Evolutionary conservation across 257 asterid species (phyloP).

Genomic region (Fraxinus pennsylvanica): DNA sequence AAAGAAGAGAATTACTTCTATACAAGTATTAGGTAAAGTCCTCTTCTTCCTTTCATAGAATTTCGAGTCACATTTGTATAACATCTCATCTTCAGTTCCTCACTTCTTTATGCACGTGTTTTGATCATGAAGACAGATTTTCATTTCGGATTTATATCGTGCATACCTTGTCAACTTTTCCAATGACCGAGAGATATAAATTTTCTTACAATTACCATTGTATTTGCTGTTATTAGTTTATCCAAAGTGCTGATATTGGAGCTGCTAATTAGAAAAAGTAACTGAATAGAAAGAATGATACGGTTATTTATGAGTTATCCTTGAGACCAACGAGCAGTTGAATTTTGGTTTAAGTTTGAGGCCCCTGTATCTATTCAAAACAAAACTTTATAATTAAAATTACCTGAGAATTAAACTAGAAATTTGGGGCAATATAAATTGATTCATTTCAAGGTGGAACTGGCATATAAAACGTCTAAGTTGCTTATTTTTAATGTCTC

Average conservation of each 20-base stretch:
- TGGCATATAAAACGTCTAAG: no score
- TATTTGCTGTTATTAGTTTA: background rate
- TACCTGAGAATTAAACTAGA: background rate
- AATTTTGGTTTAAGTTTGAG: background rate
- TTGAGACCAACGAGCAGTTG: background rate
- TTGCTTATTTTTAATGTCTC: no score
- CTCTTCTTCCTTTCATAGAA: slow-evolving; percentile 19
- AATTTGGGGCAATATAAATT: background rate
- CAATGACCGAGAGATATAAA: background rate
- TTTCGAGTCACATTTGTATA: slow-evolving; percentile 16
- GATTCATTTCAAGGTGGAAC: background rate
- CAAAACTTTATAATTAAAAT: background rate
- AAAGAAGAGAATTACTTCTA: slow-evolving; percentile 68
- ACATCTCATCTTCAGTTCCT: background rate
- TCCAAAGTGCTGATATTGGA: no score
- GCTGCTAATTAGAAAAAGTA: background rate
- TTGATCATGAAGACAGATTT: background rate
- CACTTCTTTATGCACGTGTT: background rate
- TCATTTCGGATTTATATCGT: background rate
- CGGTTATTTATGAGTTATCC: background rate
- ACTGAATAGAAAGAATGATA: no score
- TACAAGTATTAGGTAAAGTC: slow-evolving; percentile 75
- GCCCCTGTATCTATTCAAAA: background rate
- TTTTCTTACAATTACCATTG: background rate
- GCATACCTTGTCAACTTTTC: background rate